phyloP scores from a whole-genome alignment of 192 early-diverging fungal genomes.

The Lobosporangium transversale region DNA sequence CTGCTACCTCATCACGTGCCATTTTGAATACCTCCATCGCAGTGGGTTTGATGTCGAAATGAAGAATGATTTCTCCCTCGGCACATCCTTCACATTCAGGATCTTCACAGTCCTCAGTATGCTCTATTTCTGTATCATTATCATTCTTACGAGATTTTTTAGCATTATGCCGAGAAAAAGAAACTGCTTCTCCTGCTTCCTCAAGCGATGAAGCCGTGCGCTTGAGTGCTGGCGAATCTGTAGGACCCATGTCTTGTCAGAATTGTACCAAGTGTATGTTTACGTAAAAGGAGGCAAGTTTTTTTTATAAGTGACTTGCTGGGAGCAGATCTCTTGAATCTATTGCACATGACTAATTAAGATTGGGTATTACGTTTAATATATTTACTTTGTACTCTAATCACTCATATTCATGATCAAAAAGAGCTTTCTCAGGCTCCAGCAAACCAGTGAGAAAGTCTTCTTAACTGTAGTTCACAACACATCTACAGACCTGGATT shows the following conservation, averaged over 20 bases:
- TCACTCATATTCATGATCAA: too few relatives aligned
- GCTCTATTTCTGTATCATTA: conserved; percentile 15
- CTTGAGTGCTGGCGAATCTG: conserved; percentile 31
- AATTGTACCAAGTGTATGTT: background rate
- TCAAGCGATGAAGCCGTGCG: conserved; percentile 25
- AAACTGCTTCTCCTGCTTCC: background rate
- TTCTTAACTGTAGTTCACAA: too few relatives aligned
- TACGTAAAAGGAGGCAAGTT: background rate
- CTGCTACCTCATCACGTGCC: conserved; percentile 58
- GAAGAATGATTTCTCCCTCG: conserved; percentile 67
- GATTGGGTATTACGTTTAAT: background rate
- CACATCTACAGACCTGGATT: too few relatives aligned
- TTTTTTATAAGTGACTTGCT: background rate
- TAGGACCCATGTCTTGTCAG: conserved; percentile 16
- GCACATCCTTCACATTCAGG: conserved; percentile 67
- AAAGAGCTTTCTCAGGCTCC: too few relatives aligned
- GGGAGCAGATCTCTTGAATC: background rate
- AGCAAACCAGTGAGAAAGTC: too few relatives aligned
- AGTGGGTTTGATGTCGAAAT: conserved; percentile 61
- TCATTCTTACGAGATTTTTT: conserved; percentile 31
- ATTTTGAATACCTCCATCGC: conserved; percentile 69
- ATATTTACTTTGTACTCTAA: too few relatives aligned
- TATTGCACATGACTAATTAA: background rate
- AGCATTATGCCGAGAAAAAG: conserved; percentile 5
- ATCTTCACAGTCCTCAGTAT: conserved; percentile 66